Conservation (phyloP, 2,329 filamentous ascomycete genomes). For the Aspergillus brunneoviolaceus region DNA sequence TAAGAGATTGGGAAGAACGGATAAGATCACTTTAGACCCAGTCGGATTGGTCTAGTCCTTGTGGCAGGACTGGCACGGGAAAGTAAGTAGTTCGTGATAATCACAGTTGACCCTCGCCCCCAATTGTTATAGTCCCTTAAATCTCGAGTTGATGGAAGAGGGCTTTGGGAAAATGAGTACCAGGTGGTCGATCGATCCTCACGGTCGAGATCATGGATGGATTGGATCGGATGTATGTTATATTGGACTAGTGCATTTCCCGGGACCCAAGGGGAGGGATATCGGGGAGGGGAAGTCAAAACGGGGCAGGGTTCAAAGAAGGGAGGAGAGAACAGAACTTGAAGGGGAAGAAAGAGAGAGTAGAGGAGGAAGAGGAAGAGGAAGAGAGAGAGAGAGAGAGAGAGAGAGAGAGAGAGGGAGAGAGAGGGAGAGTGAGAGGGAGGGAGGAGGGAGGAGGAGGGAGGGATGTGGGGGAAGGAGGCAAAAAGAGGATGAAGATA, state of each 20-base stretch:
- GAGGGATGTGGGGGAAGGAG: constrained; percentile 8
- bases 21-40: constrained; percentile 16
- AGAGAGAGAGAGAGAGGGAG: constrained; percentile 12
- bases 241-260: not conserved
- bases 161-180: too few relatives aligned
- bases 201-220: not conserved
- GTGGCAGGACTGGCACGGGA: constrained; percentile 5
- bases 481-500: constrained; percentile 1
- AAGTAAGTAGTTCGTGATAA: constrained; percentile 1
- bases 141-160: not conserved
- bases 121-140: not conserved
- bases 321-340: not conserved
- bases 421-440: not conserved
- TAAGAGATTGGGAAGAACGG: constrained; percentile 3
- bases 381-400: constrained; percentile 26
- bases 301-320: not conserved
- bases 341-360: not conserved
- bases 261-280: constrained; percentile 14
- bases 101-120: not conserved
- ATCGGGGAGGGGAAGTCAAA: constrained; percentile 7
- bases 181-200: not conserved
- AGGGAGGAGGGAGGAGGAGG: constrained; percentile 10
- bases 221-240: not conserved
- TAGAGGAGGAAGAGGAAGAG: constrained; percentile 5
- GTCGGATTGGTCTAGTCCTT: constrained; percentile 5